These are phyloP conservation scores for Pilaira anomala DNA, from an alignment of 192 early-diverging fungal genomes.

Conservation along the genomic window DNA sequence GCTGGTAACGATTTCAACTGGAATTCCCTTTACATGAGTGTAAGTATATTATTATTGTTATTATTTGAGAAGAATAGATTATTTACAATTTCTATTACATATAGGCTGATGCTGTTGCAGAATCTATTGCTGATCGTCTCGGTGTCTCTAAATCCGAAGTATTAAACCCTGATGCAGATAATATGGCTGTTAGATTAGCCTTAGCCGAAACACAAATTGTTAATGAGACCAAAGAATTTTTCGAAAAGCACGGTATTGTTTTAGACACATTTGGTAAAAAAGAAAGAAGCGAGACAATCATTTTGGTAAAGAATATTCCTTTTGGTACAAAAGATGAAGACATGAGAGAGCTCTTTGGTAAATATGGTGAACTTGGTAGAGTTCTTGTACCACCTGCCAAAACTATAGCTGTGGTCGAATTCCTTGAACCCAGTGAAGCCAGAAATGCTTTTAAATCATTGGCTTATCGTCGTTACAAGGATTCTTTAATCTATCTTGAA, in stretches of 20 bases:
- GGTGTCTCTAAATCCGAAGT: conserved; percentile 90
- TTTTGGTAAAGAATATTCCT: conserved; percentile 96
- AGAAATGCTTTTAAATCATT: conserved; percentile 82
- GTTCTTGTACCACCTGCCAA: conserved; percentile 87
- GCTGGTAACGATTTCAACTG: conserved; percentile 89
- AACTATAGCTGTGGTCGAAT: conserved; percentile 95
- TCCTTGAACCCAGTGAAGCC: conserved; percentile 85
- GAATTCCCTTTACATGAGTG: conserved; percentile 96
- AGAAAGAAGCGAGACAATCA: conserved; percentile 83
- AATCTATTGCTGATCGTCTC: conserved; percentile 92
- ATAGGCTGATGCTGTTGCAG: conserved; percentile 88
- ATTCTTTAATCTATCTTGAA: conserved; percentile 89
- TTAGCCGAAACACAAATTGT: conserved; percentile 98
- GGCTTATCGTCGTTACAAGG: conserved; percentile 91
- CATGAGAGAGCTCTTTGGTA: conserved; percentile 75
- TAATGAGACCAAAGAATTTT: conserved; percentile 89
- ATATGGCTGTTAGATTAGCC: conserved; percentile 90
- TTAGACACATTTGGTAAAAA: conserved; percentile 77
- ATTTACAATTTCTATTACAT: conserved; percentile 8
- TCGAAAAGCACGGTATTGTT: conserved; percentile 81
- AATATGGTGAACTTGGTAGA: conserved; percentile 87
- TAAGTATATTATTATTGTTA: conserved; percentile 36
- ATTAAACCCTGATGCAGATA: conserved; percentile 79
- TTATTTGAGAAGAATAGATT: neutral
- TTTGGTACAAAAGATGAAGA: conserved; percentile 80